Conservation (phyloP, 768 basidiomycete species). For the Trametes elegans region DNA sequence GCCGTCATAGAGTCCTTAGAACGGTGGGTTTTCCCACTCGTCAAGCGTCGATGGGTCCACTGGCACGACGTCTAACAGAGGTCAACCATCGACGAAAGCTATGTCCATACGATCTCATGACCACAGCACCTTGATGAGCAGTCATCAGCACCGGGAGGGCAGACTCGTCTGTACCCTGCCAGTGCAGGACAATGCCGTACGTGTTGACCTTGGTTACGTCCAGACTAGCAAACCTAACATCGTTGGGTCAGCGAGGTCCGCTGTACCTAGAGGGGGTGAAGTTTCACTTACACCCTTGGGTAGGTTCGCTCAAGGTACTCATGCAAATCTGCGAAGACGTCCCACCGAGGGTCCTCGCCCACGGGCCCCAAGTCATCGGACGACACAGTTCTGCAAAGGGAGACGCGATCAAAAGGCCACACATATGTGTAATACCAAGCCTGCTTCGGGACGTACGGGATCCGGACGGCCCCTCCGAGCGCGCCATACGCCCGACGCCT, state of each 20-base stretch:
- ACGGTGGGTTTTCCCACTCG: conserved; percentile 49
- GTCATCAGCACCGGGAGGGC: conserved; percentile 54
- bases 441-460: conserved; percentile 35
- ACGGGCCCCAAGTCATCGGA: conserved; percentile 46
- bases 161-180: conserved; percentile 48
- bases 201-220: conserved; percentile 55
- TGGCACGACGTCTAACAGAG: conserved; percentile 46
- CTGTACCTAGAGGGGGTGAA: too few species aligned
- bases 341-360: conserved; percentile 46
- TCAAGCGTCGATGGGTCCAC: conserved; percentile 41
- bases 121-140: conserved; percentile 47
- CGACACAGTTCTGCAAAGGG: conserved; percentile 42
- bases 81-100: too few species aligned
- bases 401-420: neutral
- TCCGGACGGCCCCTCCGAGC: conserved; percentile 25
- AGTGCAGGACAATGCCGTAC: conserved; percentile 58
- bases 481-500: conserved; percentile 22
- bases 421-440: neutral
- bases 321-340: conserved; percentile 35
- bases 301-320: conserved; percentile 48
- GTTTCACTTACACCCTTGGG: conserved; percentile 49
- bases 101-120: neutral
- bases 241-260: conserved; percentile 24
- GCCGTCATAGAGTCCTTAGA: conserved; percentile 45
- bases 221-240: conserved; percentile 37